A percentile compares a stretch with the other conserved stretches of the same genome.
phyloP scores from a whole-genome alignment of 306 rosid genomes.

The Datisca glomerata region DNA sequence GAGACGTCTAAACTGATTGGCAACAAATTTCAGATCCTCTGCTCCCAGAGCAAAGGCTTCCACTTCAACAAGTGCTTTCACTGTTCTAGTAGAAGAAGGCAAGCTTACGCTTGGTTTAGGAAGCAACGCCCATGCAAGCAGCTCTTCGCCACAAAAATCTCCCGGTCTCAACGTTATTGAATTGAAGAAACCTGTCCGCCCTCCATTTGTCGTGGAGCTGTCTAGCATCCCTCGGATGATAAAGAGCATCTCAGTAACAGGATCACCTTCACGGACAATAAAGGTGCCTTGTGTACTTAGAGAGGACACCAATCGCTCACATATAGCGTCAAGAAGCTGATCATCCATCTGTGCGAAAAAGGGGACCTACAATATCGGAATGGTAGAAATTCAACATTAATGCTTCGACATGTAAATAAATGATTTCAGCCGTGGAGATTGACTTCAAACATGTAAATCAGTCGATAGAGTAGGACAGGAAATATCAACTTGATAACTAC shows the following conservation, averaged over 20 bases:
- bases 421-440: neutral
- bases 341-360: constrained; percentile 88
- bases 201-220: constrained; percentile 91
- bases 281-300: constrained; percentile 65
- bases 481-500: too few species aligned
- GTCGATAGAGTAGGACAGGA: too few species aligned
- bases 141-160: constrained; percentile 92
- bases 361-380: constrained; percentile 49
- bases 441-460: neutral
- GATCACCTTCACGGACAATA: constrained; percentile 90
- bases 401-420: neutral
- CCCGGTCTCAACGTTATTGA: constrained; percentile 66
- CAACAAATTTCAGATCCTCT: constrained; percentile 88
- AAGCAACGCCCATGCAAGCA: constrained; percentile 93
- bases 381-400: neutral
- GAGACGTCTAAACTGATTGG: constrained; percentile 75
- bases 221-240: constrained; percentile 80
- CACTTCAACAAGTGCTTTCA: constrained; percentile 63
- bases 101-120: constrained; percentile 68
- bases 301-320: constrained; percentile 70
- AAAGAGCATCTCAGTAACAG: constrained; percentile 84
- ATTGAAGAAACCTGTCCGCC: constrained; percentile 83
- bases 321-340: constrained; percentile 78
- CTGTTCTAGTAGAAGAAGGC: constrained; percentile 92
- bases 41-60: constrained; percentile 87